Conservation (phyloP, 2,329 filamentous ascomycete genomes). For the Ceratocystis harringtonii region DNA sequence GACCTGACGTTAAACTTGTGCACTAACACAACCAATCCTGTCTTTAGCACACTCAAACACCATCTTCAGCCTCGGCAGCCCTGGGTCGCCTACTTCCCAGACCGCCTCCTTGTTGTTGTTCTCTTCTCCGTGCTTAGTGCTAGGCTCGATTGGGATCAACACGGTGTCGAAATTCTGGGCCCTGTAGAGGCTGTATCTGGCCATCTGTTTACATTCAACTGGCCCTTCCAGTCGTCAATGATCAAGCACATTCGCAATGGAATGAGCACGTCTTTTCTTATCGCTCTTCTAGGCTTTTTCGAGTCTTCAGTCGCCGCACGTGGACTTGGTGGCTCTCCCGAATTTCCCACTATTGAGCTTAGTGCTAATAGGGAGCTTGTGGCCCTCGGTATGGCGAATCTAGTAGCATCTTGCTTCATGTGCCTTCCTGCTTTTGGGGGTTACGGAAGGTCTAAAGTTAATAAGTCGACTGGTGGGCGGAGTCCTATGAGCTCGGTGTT, state of each 20-base stretch:
- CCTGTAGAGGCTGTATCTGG: constrained; percentile 60
- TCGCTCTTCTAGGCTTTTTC: constrained; percentile 93
- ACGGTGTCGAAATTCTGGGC: constrained; percentile 73
- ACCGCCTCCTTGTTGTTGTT: constrained; percentile 80
- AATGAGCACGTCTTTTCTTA: constrained; percentile 82
- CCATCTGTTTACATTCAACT: constrained; percentile 63
- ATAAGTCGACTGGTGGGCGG: constrained; percentile 76
- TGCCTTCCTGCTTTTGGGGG: constrained; percentile 87
- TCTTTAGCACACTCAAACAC: constrained; percentile 52
- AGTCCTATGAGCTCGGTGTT: constrained; percentile 90
- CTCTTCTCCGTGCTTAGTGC: constrained; percentile 68
- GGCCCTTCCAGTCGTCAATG: constrained; percentile 64
- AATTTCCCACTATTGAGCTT: constrained; percentile 63
- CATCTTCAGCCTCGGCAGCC: constrained; percentile 65
- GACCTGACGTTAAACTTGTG: neutral
- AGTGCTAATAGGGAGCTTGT: constrained; percentile 90
- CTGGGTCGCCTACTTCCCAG: constrained; percentile 72
- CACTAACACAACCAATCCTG: neutral
- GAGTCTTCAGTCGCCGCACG: constrained; percentile 95
- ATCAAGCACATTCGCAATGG: constrained; percentile 73
- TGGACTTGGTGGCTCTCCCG: constrained; percentile 56
- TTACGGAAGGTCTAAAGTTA: constrained; percentile 91
- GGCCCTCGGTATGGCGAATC: constrained; percentile 75
- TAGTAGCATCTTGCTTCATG: constrained; percentile 86
- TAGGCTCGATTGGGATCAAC: constrained; percentile 58